A percentile compares a stretch with the other conserved stretches of the same genome.
phyloP scores from a whole-genome alignment of 2,329 filamentous ascomycete species.

The Ceratocystis lukuohia region DNA sequence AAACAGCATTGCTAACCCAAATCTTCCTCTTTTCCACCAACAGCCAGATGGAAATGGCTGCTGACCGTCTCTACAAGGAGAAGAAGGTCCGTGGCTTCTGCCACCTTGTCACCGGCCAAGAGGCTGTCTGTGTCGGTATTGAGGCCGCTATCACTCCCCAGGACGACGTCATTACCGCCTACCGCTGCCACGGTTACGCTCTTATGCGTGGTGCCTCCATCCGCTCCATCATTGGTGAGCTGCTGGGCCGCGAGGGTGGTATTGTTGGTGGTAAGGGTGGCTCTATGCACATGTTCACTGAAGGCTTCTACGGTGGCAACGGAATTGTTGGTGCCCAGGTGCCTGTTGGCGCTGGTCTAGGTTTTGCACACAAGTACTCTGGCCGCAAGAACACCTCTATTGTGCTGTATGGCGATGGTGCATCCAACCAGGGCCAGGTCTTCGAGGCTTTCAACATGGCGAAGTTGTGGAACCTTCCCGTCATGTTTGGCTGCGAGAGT shows the following conservation, averaged over 20 bases:
- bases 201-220: conserved; percentile 88
- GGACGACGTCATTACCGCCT: conserved; percentile 94
- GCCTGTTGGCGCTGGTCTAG: conserved; percentile 88
- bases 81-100: conserved; percentile 99
- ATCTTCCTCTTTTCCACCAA: background rate
- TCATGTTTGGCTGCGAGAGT: conserved; percentile 98
- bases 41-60: conserved; percentile 99
- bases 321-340: conserved; percentile 98
- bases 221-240: conserved; percentile 87
- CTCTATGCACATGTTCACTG: conserved; percentile 99
- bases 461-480: conserved; percentile 93
- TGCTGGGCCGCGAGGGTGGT: conserved; percentile 86
- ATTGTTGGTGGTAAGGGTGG: conserved; percentile 98
- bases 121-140: conserved; percentile 93
- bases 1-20: background rate
- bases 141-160: conserved; percentile 85
- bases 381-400: conserved; percentile 75
- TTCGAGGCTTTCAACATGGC: conserved; percentile 99
- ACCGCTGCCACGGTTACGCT: conserved; percentile 97
- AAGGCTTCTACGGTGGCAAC: conserved; percentile 96
- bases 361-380: conserved; percentile 93
- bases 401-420: conserved; percentile 92
- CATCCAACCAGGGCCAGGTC: conserved; percentile 97
- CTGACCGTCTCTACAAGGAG: conserved; percentile 98
- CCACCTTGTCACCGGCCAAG: conserved; percentile 93